Evolutionary conservation across 2,329 filamentous ascomycete genomes (phyloP), one percentile per base, ranked within the genome.

Genomic region (Dactylellina leptospora): DNA sequence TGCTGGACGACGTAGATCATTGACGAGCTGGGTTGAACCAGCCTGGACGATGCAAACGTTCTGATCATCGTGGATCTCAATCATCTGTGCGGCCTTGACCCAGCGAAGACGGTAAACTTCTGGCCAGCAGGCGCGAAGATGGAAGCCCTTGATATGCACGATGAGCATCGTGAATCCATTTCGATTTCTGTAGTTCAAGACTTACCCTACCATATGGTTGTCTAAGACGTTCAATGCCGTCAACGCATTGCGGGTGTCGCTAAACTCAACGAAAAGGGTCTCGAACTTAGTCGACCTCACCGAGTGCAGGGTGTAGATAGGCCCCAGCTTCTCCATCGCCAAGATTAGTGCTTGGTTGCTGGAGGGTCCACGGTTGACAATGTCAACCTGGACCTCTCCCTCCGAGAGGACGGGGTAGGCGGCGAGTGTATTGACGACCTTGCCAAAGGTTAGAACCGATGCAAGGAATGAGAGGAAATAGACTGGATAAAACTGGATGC

Each of bases 41-140:
- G 51, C 83, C 16, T 83, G 81, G 75, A 88, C 88, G n/a, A 84
- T 82, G 62, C 81, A 80, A 50, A 86, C 82, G 72, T 88, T 86
- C 3, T 89, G 87, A 22, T 86, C 83, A 64, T 88, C 89, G 76
- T 88, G 85, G 70, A 74, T 71, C 10, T 74, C 70, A 16, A 74
- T 56, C 42, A 76, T 74, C 33, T 74, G 75, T 10, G 69, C 59
- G 27, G 77, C 74, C 45, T 74, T 75, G 9, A 76, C 60, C 47
- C 76, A 53, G 42, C 60, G 56, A 45, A 59, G 59, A 5, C 73
- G 74, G 4, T 50, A 44, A 61, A 48, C 75, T 59, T 72, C 74
- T 38, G 64, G 56, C 69, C 74, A 74, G 27, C 74, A 54, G 40
- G 74, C 76, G 23, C 76, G 75, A 33, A 80, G 77, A 13, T 79